Evolutionary conservation across 495 filamentous ascomycete genomes (phyloP), one percentile per base, ranked within the genome.

Genomic region (Clohesyomyces aquaticus): DNA sequence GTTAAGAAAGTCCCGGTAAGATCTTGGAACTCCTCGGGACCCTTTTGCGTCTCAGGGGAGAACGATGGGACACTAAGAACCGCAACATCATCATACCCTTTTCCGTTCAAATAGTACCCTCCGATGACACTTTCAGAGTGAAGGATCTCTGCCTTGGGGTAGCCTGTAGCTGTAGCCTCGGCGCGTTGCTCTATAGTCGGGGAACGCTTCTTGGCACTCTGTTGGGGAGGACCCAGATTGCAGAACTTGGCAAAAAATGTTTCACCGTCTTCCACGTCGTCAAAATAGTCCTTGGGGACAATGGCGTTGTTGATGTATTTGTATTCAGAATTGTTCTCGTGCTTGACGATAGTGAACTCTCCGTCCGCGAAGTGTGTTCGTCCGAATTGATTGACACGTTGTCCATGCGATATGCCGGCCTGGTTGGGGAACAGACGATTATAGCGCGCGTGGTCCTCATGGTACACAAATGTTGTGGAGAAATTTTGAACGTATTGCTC

Each of bases 391-490:
- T 52, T 59, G 10, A 59, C n/a, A 9, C 14, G 19, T 16, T 26
- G 29, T 10, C 27, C 35, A 23, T 35, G 35, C 6, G 62, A 42
- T 11, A 38, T 51, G 38, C 46, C 12, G 55, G 73, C 75, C 67
- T 72, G 65, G 69, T 71, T 61, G 71, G 71, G 52, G 60, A 82
- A 82, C 68, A 80, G 74, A 3, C 74, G 72, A 59, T 82, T 82
- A 60, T 79, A 82, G 1, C 74, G 77, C n/a, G 79, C 77, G 58
- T 82, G 79, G 25, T 70, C 72, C 58, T 82, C 80, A 50, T 77
- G 77, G 57, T 73, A 73, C 11, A 59, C 51, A n/a, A 71, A 72
- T 26, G 63, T 58, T n/a, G 58, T 54, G 12, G 76, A 72, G 67
- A 67, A 72, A 1, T 75, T 58, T 19, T 63, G 67, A 19, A 78